A percentile compares a stretch with the other conserved stretches of the same genome.
phyloP scores from a whole-genome alignment of 2,329 filamentous ascomycete genomes.

The Zasmidium cellare region DNA sequence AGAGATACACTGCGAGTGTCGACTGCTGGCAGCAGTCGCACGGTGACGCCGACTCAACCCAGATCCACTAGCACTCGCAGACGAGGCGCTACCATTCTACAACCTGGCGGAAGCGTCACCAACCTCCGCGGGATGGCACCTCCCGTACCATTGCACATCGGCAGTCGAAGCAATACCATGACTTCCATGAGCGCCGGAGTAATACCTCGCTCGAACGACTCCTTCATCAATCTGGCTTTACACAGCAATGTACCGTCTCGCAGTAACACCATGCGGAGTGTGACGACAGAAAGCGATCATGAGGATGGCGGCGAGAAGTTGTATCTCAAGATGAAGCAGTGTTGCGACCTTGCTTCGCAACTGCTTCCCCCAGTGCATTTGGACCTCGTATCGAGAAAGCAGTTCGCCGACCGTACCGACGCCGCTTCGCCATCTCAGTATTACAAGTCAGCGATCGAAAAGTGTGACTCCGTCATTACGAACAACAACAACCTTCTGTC shows the following conservation, averaged over 20 bases:
- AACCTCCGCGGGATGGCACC: constrained; percentile 38
- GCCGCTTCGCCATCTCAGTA: constrained; percentile 48
- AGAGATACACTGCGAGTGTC: constrained; percentile 31
- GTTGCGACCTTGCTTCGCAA: constrained; percentile 71
- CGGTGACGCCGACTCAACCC: constrained; percentile 50
- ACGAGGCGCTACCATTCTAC: constrained; percentile 53
- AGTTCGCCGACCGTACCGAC: constrained; percentile 59
- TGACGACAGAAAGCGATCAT: constrained; percentile 65
- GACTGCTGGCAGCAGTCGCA: constrained; percentile 33
- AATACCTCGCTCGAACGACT: constrained; percentile 83
- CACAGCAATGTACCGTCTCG: constrained; percentile 38
- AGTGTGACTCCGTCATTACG: constrained; percentile 69
- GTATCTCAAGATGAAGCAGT: constrained; percentile 71
- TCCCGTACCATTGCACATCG: constrained; percentile 47
- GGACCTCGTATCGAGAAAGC: constrained; percentile 65
- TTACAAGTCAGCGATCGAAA: constrained; percentile 71
- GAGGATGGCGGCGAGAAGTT: constrained; percentile 86
- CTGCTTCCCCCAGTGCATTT: constrained; percentile 69
- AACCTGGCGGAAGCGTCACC: constrained; percentile 40
- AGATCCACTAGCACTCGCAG: constrained; percentile 46
- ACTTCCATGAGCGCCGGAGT: constrained; percentile 42
- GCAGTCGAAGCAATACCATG: constrained; percentile 56
- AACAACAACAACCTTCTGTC: constrained; percentile 72
- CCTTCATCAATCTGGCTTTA: constrained; percentile 62
- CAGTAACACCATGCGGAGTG: constrained; percentile 52